Percentiles rank a stretch among this genome's conserved stretches.
These are phyloP conservation scores for Solanum chiquidenum DNA, from an alignment of 257 asterid genomes.

Conservation along the genomic window DNA sequence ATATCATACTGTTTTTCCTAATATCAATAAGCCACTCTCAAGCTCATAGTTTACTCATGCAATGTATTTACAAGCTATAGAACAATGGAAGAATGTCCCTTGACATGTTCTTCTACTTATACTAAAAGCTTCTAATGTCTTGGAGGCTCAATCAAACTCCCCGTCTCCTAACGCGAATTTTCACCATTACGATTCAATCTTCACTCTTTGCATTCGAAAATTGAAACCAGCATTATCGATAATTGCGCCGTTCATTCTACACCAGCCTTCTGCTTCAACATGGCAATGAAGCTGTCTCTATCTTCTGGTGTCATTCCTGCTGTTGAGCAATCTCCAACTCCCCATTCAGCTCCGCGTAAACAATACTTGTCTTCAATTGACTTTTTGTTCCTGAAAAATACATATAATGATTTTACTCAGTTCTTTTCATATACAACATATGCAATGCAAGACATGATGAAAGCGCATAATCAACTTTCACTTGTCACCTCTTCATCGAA, in stretches of 20 bases:
- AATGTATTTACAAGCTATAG: background rate
- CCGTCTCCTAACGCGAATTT: background rate
- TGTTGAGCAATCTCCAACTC: conserved; percentile 93
- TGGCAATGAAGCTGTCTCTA: conserved; percentile 57
- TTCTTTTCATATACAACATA: background rate
- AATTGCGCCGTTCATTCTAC: conserved; percentile 30
- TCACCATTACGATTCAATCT: background rate
- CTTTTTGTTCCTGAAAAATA: conserved; percentile 47
- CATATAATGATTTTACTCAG: background rate
- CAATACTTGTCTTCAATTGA: conserved; percentile 66
- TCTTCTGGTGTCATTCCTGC: conserved; percentile 81
- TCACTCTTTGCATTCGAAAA: background rate
- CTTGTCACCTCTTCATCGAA: background rate
- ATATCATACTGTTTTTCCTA: background rate
- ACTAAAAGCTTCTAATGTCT: background rate
- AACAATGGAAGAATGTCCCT: background rate
- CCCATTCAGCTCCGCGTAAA: conserved; percentile 96
- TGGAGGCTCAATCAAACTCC: background rate
- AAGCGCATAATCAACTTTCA: background rate
- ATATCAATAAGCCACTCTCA: background rate
- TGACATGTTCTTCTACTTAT: background rate
- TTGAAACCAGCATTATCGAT: background rate
- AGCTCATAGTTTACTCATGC: background rate
- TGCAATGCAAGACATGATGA: background rate
- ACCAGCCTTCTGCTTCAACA: conserved; percentile 82